A percentile compares a stretch with the other conserved stretches of the same genome.
These are phyloP conservation scores for Mycena indigotica DNA, from an alignment of 768 basidiomycete species.

Conservation along the genomic window DNA sequence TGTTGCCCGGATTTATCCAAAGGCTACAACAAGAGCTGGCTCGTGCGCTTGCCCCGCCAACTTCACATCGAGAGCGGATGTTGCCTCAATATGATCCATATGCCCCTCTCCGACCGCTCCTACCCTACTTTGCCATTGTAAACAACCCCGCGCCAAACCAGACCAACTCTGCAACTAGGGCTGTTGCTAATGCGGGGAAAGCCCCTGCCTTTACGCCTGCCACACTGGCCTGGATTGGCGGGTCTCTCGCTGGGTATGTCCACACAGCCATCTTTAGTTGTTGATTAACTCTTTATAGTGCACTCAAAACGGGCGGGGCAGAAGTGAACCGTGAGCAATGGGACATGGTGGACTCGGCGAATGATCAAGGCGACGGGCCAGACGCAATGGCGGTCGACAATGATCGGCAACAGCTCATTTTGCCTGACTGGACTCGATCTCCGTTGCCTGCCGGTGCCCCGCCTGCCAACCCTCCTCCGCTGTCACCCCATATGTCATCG, in stretches of 20 bases:
- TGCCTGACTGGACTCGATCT: conserved; percentile 83
- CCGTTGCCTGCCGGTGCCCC: conserved; percentile 68
- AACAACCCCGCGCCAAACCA: conserved; percentile 76
- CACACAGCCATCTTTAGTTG: not conserved
- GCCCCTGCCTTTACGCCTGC: conserved; percentile 88
- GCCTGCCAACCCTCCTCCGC: conserved; percentile 37
- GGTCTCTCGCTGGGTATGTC: conserved; percentile 88
- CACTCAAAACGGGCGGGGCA: conserved; percentile 82
- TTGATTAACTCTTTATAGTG: conserved; percentile 41
- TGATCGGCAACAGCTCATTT: conserved; percentile 40
- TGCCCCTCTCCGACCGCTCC: conserved; percentile 67
- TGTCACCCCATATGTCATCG: not conserved
- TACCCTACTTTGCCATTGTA: conserved; percentile 75
- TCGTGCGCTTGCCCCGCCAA: conserved; percentile 52
- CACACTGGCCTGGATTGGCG: conserved; percentile 89
- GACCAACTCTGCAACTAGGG: conserved; percentile 47
- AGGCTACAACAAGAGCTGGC: conserved; percentile 82
- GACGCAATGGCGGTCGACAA: conserved; percentile 41
- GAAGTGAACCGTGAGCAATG: conserved; percentile 85
- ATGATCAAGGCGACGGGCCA: conserved; percentile 45
- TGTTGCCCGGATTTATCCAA: conserved; percentile 91
- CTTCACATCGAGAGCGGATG: conserved; percentile 30
- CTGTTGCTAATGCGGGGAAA: conserved; percentile 68
- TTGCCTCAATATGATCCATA: conserved; percentile 72
- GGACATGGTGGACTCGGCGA: conserved; percentile 65